Evolutionary conservation across 1,139 yeast genomes (phyloP).

Genomic region (Yamadazyma diddensiae): DNA sequence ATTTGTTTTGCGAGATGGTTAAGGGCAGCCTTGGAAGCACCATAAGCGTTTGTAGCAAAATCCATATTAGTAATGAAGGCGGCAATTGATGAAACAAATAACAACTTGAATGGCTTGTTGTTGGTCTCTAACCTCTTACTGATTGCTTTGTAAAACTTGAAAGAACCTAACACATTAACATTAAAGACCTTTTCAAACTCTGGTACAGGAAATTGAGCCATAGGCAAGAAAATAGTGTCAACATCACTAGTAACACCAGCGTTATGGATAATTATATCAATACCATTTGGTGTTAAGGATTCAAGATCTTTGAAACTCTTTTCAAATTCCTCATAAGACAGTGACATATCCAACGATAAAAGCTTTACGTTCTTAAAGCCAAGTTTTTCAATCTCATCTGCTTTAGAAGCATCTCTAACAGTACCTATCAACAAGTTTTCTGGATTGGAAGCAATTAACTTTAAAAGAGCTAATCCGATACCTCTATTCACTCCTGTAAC

Average conservation of each 20-base stretch:
- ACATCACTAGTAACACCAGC: conserved; percentile 13
- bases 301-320: conserved; percentile 7
- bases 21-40: conserved; percentile 4
- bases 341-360: conserved; percentile 6
- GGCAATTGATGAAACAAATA: conserved; percentile 22
- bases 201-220: neutral
- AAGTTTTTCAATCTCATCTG: conserved; percentile 12
- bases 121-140: conserved; percentile 18
- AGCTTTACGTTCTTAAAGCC: conserved; percentile 12
- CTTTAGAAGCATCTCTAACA: conserved; percentile 12
- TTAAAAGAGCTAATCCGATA: conserved; percentile 17
- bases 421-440: conserved; percentile 16
- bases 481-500: conserved; percentile 24
- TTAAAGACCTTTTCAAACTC: conserved; percentile 19
- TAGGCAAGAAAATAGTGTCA: neutral
- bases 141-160: conserved; percentile 24
- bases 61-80: conserved; percentile 21
- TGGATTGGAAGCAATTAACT: conserved; percentile 10
- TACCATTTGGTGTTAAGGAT: conserved; percentile 8
- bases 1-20: conserved; percentile 5
- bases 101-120: conserved; percentile 17
- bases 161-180: conserved; percentile 29
- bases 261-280: conserved; percentile 18
- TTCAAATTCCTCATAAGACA: conserved; percentile 1
- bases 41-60: conserved; percentile 4